Base-by-base conservation (phyloP, 2,329 filamentous ascomycete genomes). In the Ophiobolus disseminans region DNA sequence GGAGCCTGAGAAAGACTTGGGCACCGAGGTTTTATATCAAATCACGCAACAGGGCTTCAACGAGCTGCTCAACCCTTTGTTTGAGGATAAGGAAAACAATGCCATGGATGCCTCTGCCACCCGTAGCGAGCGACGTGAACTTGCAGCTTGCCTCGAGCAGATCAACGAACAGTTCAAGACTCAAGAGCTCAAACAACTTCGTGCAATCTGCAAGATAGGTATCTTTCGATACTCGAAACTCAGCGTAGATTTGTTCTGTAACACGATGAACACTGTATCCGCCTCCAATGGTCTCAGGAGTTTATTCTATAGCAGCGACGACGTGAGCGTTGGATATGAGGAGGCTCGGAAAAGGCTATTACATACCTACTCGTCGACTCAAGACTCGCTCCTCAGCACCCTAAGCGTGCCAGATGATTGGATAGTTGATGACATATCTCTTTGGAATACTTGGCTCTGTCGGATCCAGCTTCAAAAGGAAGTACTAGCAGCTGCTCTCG, bases 41-140 rank as follows among this genome's bases (percentile, higher is more conserved):
- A 86, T 95, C 23, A 91, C 90, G 0, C 91, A 97, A 71, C 89
- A 96, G 72, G 89, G 91, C 0, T 90, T 96, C 75, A 97, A 97
- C 65, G 91, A 97, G 73, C 78, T 97, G 2, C 82, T 99, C 0
- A 90, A 97, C 65, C 82, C 86, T 1, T 80, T 99, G 0, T 99
- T 99, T 76, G 88, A 88, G 59, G 79, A 82, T 4, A 87, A 88
- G 57, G 93, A 97, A 71, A 86, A 92, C 55, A 71, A 90, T 14
- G 86, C 91, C 75, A 64, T 94, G 50, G 81, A 85, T 45, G 86
- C 86, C 9, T 82, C 83, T 16, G 61, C 57, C 19, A 68, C 65
- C 13, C 65, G 66, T 38, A 44, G 41, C 5, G 64, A 73, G 34
- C 70, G 72, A 21, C 62, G 64, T 16, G 53, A 52, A 35, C 43